A percentile compares a stretch with the other conserved stretches of the same genome.
Evolutionary conservation across 1,284 basidiomycete genomes (phyloP).

Genomic region (Sanghuangporus baumii): DNA sequence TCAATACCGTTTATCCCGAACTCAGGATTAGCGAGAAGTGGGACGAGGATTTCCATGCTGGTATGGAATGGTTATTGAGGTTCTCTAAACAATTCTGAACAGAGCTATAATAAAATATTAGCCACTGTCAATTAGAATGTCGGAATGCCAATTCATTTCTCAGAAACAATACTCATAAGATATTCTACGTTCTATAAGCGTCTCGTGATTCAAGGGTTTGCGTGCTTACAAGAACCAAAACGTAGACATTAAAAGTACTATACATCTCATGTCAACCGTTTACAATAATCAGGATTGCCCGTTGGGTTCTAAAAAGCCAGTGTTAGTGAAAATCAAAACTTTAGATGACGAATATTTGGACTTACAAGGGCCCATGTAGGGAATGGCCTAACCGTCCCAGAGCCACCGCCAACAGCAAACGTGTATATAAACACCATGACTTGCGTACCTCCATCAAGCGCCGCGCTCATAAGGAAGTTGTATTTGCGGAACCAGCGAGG

Average conservation of each 20-base stretch:
- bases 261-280: constrained; percentile 21
- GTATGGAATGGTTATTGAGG: constrained; percentile 6
- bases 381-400: constrained; percentile 9
- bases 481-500: constrained; percentile 30
- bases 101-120: neutral
- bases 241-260: too few relatives aligned
- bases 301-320: constrained; percentile 25
- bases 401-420: constrained; percentile 23
- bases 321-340: constrained; percentile 11
- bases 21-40: constrained; percentile 7
- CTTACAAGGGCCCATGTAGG: constrained; percentile 25
- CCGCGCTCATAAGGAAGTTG: constrained; percentile 31
- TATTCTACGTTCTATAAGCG: too few relatives aligned
- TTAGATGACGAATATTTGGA: constrained; percentile 25
- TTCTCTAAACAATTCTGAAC: neutral
- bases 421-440: constrained; percentile 35
- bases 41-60: constrained; percentile 5
- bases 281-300: constrained; percentile 31
- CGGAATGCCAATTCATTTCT: too few relatives aligned
- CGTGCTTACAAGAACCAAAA: too few relatives aligned
- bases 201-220: too few relatives aligned
- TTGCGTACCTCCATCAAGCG: constrained; percentile 32
- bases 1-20: constrained; percentile 4
- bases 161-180: too few relatives aligned
- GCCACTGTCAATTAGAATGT: too few relatives aligned